A percentile compares a stretch with the other conserved stretches of the same genome.
Evolutionary conservation across 371 early-diverging fungal genomes (phyloP).

Genomic region (Smittium culicis): DNA sequence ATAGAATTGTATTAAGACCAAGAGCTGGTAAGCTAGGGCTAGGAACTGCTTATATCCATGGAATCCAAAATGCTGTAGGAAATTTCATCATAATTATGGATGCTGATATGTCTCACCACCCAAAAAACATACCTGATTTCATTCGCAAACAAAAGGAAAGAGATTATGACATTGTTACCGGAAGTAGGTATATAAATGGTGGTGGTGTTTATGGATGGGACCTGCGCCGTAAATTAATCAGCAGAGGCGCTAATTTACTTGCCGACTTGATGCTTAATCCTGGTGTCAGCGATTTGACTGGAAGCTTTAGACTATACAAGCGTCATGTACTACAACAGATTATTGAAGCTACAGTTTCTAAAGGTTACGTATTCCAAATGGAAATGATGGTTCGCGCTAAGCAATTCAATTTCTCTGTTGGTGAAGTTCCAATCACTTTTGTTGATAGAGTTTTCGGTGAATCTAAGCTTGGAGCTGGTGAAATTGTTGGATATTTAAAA

Average conservation of each 20-base stretch:
- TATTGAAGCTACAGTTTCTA: conserved; percentile 73
- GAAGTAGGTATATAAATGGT: conserved; percentile 77
- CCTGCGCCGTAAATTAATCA: conserved; percentile 88
- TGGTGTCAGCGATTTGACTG: conserved; percentile 90
- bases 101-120: conserved; percentile 98
- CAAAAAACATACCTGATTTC: conserved; percentile 93
- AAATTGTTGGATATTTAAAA: conserved; percentile 84
- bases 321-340: conserved; percentile 73
- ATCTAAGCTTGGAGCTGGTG: conserved; percentile 85
- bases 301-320: conserved; percentile 93
- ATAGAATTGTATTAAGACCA: conserved; percentile 77
- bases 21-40: conserved; percentile 94
- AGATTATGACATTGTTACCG: conserved; percentile 89
- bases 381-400: conserved; percentile 97
- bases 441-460: conserved; percentile 95
- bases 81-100: conserved; percentile 97
- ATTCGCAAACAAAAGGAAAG: conserved; percentile 58
- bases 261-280: conserved; percentile 85
- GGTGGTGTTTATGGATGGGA: conserved; percentile 99
- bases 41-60: conserved; percentile 95
- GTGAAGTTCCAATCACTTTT: conserved; percentile 94
- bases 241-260: conserved; percentile 94
- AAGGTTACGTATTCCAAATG: conserved; percentile 99
- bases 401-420: conserved; percentile 75
- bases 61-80: conserved; percentile 85